phyloP scores from a whole-genome alignment of 2,329 filamentous ascomycete genomes.

The Venturiaceae sp. region DNA sequence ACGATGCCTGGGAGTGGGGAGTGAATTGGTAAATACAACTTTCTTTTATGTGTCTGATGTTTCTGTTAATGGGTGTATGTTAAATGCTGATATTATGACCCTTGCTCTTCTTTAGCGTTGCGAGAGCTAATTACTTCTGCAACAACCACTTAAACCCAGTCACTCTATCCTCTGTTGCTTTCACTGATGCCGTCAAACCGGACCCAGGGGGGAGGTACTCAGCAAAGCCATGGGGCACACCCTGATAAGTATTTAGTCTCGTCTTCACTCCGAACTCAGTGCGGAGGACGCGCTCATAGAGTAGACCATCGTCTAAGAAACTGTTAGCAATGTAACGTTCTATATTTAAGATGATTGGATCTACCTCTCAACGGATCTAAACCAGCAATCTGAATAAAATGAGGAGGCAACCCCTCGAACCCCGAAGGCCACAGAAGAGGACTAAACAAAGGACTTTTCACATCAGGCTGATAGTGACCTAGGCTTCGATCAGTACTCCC shows the following conservation, averaged over 20 bases:
- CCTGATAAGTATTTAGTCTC: constrained; percentile 8
- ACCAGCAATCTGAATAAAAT: constrained; percentile 10
- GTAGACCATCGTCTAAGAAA: constrained; percentile 8
- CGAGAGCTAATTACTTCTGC: no score
- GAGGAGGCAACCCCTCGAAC: constrained; percentile 6
- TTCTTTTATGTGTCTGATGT: no score
- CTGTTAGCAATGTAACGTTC: not conserved
- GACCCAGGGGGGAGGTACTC: not conserved
- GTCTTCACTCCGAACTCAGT: constrained; percentile 9
- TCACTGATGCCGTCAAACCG: not conserved
- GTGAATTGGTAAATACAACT: no score
- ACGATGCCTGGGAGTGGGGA: not conserved
- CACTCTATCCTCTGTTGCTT: not conserved
- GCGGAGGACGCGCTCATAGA: constrained; percentile 8
- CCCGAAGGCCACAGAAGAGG: constrained; percentile 1
- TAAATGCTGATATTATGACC: no score
- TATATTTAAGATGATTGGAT: not conserved
- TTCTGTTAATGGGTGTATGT: no score
- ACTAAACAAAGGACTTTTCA: not conserved
- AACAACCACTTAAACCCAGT: not conserved
- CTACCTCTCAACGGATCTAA: constrained; percentile 9
- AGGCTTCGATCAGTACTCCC: not conserved
- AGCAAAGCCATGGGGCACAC: constrained; percentile 10
- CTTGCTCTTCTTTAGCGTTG: no score
- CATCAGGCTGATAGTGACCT: not conserved